phyloP scores from a whole-genome alignment of 345 rosid species.

The Rhodamnia argentea region DNA sequence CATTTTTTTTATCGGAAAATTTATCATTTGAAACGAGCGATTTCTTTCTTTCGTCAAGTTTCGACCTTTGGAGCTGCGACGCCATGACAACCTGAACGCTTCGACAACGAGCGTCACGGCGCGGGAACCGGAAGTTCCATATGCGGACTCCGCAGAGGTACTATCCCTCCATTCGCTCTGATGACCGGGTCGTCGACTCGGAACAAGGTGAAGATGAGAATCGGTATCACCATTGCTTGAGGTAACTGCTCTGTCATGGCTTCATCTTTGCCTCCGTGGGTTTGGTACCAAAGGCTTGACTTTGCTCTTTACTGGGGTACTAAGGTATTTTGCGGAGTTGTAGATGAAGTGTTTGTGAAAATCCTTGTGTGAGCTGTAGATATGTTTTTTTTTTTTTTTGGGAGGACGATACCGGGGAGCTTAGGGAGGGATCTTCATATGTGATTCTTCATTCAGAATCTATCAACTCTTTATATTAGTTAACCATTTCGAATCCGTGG shows the following conservation, averaged over 20 bases:
- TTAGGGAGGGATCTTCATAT: background rate
- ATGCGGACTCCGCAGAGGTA: background rate
- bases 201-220: background rate
- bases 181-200: background rate
- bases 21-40: background rate
- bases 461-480: background rate
- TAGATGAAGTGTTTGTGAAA: background rate
- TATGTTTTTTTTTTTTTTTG: background rate
- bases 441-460: background rate
- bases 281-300: background rate
- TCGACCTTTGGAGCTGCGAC: background rate
- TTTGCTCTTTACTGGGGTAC: background rate
- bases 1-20: background rate
- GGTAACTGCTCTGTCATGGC: background rate
- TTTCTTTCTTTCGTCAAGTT: background rate
- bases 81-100: background rate
- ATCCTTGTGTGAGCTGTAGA: background rate
- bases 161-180: background rate
- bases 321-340: background rate
- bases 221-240: background rate
- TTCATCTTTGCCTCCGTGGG: background rate
- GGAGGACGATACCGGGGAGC: background rate
- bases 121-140: background rate
- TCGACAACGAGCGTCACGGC: background rate
- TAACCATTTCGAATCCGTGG: background rate